A percentile compares a stretch with the other conserved stretches of the same genome.
These are phyloP conservation scores for Penicillium silybi DNA, from an alignment of 495 filamentous ascomycete genomes.

Conservation along the genomic window DNA sequence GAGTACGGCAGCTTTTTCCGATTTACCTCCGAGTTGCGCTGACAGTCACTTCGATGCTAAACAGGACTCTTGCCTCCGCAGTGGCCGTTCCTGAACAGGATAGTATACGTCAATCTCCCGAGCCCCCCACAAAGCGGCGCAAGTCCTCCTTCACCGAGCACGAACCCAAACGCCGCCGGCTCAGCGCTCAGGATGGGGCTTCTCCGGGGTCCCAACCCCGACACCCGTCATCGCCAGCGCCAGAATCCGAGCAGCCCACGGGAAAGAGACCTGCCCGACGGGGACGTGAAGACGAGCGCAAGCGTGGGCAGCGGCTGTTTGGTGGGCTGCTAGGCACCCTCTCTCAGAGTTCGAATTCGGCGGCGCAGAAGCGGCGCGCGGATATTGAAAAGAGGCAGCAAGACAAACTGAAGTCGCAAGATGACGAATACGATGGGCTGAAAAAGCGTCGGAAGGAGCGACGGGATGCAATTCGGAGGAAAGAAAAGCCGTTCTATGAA, in stretches of 20 bases:
- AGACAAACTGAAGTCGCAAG: conserved; percentile 73
- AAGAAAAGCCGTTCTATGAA: conserved; percentile 74
- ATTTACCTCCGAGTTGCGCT: conserved; percentile 1
- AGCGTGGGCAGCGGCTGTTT: conserved; percentile 84
- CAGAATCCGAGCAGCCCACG: conserved; percentile 27
- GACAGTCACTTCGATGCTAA: not conserved
- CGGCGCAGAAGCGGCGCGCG: conserved; percentile 70
- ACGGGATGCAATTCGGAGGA: conserved; percentile 53
- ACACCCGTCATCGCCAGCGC: conserved; percentile 8
- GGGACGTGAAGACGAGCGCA: conserved; percentile 66
- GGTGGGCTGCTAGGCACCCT: conserved; percentile 84
- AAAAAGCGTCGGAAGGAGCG: conserved; percentile 60
- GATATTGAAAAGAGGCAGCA: conserved; percentile 91
- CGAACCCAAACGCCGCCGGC: conserved; percentile 53
- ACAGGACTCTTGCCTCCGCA: conserved; percentile 57
- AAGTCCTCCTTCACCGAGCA: conserved; percentile 53
- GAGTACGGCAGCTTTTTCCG: conserved; percentile 16
- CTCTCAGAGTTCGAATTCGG: conserved; percentile 65
- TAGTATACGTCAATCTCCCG: conserved; percentile 23
- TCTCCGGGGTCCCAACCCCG: conserved; percentile 15
- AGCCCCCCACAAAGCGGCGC: conserved; percentile 49
- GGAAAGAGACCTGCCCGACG: conserved; percentile 46
- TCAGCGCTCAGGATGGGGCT: conserved; percentile 32
- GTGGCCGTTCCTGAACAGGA: conserved; percentile 57
- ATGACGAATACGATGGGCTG: conserved; percentile 65